phyloP scores from a whole-genome alignment of 805 yeast genomes.

The Jamesozyma jinghongensis region DNA sequence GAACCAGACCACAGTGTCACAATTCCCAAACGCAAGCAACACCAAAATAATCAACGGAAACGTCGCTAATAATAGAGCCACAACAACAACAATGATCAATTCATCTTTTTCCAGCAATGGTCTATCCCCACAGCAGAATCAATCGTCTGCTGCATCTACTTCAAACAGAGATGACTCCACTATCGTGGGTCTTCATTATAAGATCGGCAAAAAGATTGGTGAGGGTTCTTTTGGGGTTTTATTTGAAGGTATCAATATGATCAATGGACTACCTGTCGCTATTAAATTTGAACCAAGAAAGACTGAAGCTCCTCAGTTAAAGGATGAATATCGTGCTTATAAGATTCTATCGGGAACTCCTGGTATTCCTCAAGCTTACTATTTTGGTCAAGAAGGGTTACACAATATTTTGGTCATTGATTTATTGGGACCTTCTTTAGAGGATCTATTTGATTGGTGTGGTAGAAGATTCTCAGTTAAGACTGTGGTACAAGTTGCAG shows the following conservation, averaged over 20 bases:
- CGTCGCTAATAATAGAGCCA: constrained; percentile 2
- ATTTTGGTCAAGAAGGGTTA: constrained; percentile 78
- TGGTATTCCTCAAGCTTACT: constrained; percentile 78
- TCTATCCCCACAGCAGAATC: background rate
- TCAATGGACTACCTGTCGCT: constrained; percentile 89
- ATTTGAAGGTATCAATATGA: constrained; percentile 88
- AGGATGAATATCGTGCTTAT: constrained; percentile 75
- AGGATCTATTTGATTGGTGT: constrained; percentile 83
- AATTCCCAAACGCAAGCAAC: constrained; percentile 6
- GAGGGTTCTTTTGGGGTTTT: constrained; percentile 98
- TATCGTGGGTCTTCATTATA: constrained; percentile 86
- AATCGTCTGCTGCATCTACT: background rate
- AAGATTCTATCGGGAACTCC: constrained; percentile 57
- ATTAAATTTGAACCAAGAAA: constrained; percentile 81
- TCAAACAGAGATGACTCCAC: constrained; percentile 9
- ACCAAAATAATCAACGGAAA: constrained; percentile 13
- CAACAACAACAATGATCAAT: background rate
- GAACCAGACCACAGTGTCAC: constrained; percentile 6
- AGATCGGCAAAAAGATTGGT: constrained; percentile 95
- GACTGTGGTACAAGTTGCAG: constrained; percentile 66
- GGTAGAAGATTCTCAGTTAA: constrained; percentile 63
- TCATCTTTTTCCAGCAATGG: background rate
- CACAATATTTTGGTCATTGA: constrained; percentile 72
- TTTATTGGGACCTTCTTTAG: constrained; percentile 69
- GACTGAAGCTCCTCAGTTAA: constrained; percentile 74